A percentile compares a stretch with the other conserved stretches of the same genome.
Conservation (phyloP, 129 eudicot genomes). For the Cynara cardunculus region DNA sequence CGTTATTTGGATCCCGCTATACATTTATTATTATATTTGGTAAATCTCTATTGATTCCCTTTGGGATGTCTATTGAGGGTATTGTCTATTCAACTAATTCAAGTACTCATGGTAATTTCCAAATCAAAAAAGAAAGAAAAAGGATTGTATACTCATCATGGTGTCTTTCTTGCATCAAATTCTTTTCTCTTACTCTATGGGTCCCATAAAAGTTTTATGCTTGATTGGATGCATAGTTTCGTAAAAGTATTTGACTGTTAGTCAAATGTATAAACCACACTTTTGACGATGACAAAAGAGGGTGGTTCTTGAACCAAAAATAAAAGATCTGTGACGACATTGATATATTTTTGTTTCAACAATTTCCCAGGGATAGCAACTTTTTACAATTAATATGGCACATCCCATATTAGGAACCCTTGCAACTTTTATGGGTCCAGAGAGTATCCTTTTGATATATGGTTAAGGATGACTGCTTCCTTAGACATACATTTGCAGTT, state of each 20-base stretch:
- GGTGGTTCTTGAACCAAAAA: constrained; percentile 1
- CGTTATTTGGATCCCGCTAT: background rate
- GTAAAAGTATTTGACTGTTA: background rate
- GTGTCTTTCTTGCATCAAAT: background rate
- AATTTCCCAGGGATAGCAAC: background rate
- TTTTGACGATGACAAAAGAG: background rate
- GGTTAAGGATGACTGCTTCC: background rate
- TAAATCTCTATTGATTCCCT: background rate
- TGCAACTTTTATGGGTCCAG: background rate
- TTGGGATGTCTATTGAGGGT: constrained; percentile 8
- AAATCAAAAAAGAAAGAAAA: background rate
- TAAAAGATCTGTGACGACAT: background rate
- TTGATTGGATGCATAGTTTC: background rate
- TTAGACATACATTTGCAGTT: background rate
- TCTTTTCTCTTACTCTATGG: background rate
- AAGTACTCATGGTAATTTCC: background rate
- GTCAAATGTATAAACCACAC: background rate
- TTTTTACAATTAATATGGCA: background rate
- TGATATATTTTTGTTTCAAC: background rate
- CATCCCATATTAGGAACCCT: background rate
- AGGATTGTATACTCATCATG: background rate
- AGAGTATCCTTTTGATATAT: background rate
- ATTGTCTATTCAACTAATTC: background rate
- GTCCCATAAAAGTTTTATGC: background rate
- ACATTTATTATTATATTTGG: background rate